A percentile compares a stretch with the other conserved stretches of the same genome.
phyloP scores from a whole-genome alignment of 2,329 filamentous ascomycete genomes.

The Fusarium sp. region DNA sequence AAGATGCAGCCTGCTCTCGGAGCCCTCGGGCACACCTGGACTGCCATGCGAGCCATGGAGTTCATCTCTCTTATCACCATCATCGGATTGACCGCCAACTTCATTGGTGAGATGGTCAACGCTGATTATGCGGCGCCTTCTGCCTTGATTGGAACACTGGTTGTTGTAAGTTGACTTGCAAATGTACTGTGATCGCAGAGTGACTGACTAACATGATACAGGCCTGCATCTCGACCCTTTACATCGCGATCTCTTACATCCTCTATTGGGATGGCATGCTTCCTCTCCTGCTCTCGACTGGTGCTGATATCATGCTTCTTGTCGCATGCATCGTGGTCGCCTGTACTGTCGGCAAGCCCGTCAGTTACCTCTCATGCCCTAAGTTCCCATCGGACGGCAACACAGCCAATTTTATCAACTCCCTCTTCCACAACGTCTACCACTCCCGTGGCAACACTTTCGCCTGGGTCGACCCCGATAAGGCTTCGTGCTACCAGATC shows the following conservation, averaged over 20 bases:
- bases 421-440: conserved; percentile 53
- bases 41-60: conserved; percentile 75
- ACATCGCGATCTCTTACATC: conserved; percentile 81
- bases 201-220: conserved; percentile 47
- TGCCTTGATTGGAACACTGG: conserved; percentile 79
- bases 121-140: conserved; percentile 71
- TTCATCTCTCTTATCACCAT: conserved; percentile 75
- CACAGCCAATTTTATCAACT: conserved; percentile 55
- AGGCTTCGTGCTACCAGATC: conserved; percentile 78
- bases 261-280: conserved; percentile 81
- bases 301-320: conserved; percentile 72
- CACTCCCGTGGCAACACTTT: conserved; percentile 46
- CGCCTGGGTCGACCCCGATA: conserved; percentile 60
- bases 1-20: conserved; percentile 66
- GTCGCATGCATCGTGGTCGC: conserved; percentile 81
- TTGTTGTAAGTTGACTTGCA: conserved; percentile 68
- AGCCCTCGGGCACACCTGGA: conserved; percentile 81
- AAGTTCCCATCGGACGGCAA: conserved; percentile 54
- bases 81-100: conserved; percentile 83
- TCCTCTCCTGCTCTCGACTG: conserved; percentile 74
- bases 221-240: conserved; percentile 81
- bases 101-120: conserved; percentile 78
- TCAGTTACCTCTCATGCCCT: conserved; percentile 79
- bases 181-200: not conserved
- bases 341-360: conserved; percentile 78